phyloP scores from a whole-genome alignment of 768 basidiomycete species.

The Phanerochaete carnosa region DNA sequence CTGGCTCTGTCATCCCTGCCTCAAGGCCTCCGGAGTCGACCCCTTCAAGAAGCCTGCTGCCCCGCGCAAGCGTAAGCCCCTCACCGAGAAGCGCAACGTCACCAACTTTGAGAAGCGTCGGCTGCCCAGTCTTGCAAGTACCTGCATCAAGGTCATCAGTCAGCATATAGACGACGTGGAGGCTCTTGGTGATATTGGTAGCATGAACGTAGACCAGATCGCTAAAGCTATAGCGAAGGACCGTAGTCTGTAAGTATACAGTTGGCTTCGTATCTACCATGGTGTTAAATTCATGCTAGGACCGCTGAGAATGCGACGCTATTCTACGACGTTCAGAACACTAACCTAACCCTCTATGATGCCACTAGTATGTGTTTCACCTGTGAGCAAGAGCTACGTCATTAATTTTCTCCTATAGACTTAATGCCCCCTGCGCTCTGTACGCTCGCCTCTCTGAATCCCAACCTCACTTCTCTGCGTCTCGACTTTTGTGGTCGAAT shows the following conservation, averaged over 20 bases:
- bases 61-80: conserved; percentile 59
- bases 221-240: conserved; percentile 80
- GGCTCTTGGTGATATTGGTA: conserved; percentile 83
- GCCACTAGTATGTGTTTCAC: conserved; percentile 69
- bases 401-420: conserved; percentile 39
- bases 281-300: conserved; percentile 34
- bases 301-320: conserved; percentile 76
- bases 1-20: conserved; percentile 82
- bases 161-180: conserved; percentile 88
- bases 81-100: conserved; percentile 65
- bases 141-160: conserved; percentile 85
- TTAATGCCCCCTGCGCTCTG: conserved; percentile 64
- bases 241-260: conserved; percentile 65
- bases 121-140: conserved; percentile 66
- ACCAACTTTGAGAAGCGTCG: conserved; percentile 66
- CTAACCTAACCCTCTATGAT: conserved; percentile 75
- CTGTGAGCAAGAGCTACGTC: background rate
- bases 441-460: conserved; percentile 77
- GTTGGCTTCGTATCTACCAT: conserved; percentile 2
- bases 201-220: conserved; percentile 81
- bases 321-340: conserved; percentile 77
- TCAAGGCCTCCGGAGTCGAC: conserved; percentile 71
- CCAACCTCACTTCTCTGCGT: conserved; percentile 72
- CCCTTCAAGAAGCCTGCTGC: conserved; percentile 80
- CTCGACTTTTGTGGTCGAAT: conserved; percentile 88